A percentile compares a stretch with the other conserved stretches of the same genome.
Evolutionary conservation across 352 stramenopile species (phyloP).

Genomic region (Phytophthora rubi): DNA sequence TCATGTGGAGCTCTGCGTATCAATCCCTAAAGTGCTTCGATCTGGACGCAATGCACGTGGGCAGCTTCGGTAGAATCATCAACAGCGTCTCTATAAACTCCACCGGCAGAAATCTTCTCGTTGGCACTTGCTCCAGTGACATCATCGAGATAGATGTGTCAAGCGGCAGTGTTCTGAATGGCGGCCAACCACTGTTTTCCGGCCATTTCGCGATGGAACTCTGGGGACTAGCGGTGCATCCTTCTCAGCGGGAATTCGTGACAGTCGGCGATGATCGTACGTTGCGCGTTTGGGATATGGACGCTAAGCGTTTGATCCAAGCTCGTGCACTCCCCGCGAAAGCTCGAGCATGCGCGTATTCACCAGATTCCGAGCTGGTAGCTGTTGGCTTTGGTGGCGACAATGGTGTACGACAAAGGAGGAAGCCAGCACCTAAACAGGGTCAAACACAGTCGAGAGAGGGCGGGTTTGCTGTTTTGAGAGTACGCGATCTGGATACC

Average conservation of each 20-base stretch:
- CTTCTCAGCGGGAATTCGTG: constrained; percentile 59
- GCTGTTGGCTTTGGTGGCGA: constrained; percentile 82
- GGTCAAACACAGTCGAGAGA: constrained; percentile 47
- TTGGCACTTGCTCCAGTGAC: constrained; percentile 89
- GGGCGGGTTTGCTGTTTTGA: constrained; percentile 54
- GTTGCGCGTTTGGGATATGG: constrained; percentile 86
- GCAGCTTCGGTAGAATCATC: constrained; percentile 48
- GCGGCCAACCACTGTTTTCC: constrained; percentile 50
- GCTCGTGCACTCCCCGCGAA: constrained; percentile 49
- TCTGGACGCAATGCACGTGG: constrained; percentile 42
- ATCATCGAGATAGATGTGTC: constrained; percentile 79
- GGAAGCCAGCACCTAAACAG: constrained; percentile 24
- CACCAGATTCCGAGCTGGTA: constrained; percentile 84
- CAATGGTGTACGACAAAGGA: constrained; percentile 50
- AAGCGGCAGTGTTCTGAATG: constrained; percentile 44
- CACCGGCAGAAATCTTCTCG: constrained; percentile 60
- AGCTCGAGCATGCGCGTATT: constrained; percentile 85
- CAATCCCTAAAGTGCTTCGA: constrained; percentile 80
- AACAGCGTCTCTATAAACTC: constrained; percentile 53
- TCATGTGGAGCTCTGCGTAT: constrained; percentile 70
- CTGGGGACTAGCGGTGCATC: constrained; percentile 85
- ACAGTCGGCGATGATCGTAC: constrained; percentile 85
- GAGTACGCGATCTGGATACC: constrained; percentile 24
- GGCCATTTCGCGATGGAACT: constrained; percentile 80
- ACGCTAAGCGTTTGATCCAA: constrained; percentile 51